Conservation (phyloP, 768 basidiomycete species). For the Boletus fagicola region DNA sequence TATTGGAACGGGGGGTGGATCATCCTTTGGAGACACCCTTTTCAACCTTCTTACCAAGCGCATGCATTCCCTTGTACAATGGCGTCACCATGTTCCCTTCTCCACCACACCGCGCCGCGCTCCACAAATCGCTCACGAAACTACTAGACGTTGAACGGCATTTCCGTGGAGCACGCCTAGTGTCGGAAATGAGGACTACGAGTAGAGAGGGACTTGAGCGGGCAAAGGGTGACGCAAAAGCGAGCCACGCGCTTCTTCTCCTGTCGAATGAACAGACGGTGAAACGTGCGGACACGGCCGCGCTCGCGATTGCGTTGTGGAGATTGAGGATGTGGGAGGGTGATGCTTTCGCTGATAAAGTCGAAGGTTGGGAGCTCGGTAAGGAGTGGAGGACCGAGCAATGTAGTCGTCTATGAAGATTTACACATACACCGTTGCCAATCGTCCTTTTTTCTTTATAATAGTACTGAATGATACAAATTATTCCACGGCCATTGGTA, state of each 20-base stretch:
- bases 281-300: slow-evolving; percentile 56
- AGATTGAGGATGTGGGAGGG: slow-evolving; percentile 77
- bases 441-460: background rate
- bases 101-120: slow-evolving; percentile 54
- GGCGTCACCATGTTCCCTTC: slow-evolving; percentile 63
- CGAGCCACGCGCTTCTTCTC: slow-evolving; percentile 71
- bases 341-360: slow-evolving; percentile 21
- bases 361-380: slow-evolving; percentile 39
- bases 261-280: slow-evolving; percentile 49
- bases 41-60: slow-evolving; percentile 30
- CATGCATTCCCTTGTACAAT: slow-evolving; percentile 65
- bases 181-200: background rate
- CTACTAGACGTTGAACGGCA: slow-evolving; percentile 49
- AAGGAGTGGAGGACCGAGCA: slow-evolving; percentile 26
- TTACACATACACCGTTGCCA: background rate
- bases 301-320: slow-evolving; percentile 74
- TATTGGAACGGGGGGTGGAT: background rate
- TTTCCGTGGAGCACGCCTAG: slow-evolving; percentile 12
- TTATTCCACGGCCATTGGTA: slow-evolving; percentile 48
- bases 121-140: slow-evolving; percentile 48
- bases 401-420: slow-evolving; percentile 3
- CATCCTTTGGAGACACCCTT: slow-evolving; percentile 6
- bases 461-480: slow-evolving; percentile 11
- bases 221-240: slow-evolving; percentile 38
- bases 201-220: background rate